These are phyloP conservation scores for Pythium guiyangense DNA, from an alignment of 352 stramenopile species.

Conservation along the genomic window DNA sequence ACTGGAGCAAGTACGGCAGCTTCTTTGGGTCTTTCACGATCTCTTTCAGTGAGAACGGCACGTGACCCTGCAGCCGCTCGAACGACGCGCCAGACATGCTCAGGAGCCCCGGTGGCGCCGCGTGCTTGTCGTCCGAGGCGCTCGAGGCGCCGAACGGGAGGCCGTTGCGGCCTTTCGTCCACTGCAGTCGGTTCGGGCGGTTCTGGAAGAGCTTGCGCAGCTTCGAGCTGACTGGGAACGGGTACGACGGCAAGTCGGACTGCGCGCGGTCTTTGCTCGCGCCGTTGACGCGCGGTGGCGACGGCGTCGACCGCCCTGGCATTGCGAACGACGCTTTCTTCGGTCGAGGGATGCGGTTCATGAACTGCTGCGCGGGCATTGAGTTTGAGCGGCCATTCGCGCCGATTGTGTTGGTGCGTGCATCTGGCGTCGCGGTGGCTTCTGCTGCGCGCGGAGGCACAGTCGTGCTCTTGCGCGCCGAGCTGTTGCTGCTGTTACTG, in stretches of 20 bases:
- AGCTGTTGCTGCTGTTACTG: background rate
- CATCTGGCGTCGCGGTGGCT: background rate
- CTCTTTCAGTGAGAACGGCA: constrained; percentile 79
- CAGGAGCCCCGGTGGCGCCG: constrained; percentile 11
- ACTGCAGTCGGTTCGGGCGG: constrained; percentile 54
- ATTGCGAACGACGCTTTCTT: constrained; percentile 28
- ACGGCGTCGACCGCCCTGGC: constrained; percentile 1
- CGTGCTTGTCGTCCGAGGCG: constrained; percentile 4
- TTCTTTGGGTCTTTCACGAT: constrained; percentile 87
- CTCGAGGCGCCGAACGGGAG: background rate
- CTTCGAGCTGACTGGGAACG: constrained; percentile 73
- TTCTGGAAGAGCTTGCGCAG: constrained; percentile 64
- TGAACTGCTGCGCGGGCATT: constrained; percentile 23
- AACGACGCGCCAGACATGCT: constrained; percentile 55
- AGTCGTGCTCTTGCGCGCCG: constrained; percentile 3
- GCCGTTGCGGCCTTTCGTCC: constrained; percentile 23
- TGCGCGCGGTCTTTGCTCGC: background rate
- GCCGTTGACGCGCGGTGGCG: background rate
- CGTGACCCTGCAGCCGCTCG: constrained; percentile 69
- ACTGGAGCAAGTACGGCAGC: constrained; percentile 74
- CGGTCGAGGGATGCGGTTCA: constrained; percentile 12
- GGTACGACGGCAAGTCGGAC: constrained; percentile 23
- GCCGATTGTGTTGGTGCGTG: background rate
- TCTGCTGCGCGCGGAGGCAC: background rate
- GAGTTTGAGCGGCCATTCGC: constrained; percentile 21